Evolutionary conservation across 345 rosid genomes (phyloP), one percentile per base, ranked within the genome.

Genomic region (thale cress (Arabidopsis thaliana)): DNA sequence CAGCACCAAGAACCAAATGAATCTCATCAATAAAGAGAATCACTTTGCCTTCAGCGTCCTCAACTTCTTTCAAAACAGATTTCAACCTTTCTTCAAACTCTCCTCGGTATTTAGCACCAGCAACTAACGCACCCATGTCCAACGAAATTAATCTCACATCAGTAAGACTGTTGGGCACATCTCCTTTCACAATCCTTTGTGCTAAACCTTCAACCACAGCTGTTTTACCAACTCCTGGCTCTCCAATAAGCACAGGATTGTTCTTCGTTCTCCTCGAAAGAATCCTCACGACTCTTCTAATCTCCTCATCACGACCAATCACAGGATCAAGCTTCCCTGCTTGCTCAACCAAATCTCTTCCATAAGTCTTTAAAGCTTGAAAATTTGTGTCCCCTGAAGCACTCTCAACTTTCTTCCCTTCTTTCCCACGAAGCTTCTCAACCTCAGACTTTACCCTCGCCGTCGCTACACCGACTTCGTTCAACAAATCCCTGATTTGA

Each of bases 1-100:
- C 98, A 34, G 97, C 98, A n/a, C 96, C 97, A 3, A 94, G 93
- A 60, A 90, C 98, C n/a, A 94, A 85, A 59, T 94, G 97, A 53
- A 94, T 91, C 73, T 94, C 98, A 82, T 94, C 98, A 5, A 94
- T 94, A 40, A 94, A 94, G 58, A 94, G 82, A 41, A 94, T 94
- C 46, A 91, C 98, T 76, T 91, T 94, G 22, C 98, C 98, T 41
- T 90, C 87, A 36, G 97, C 96, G 9, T 94, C 98, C 50, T 94
- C 96, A 24, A 94, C 98, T 79, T 94, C 98, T 74, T 94, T 91
- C 82, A 94, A 51, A 1, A 94, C 98, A 10, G 95, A 67, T 74
- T 94, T 94, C 38, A 91, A 77, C 36, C 97, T 78, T 52, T 94
- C 96, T 72, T 94, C 96, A 45, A 94, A 94, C 64, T 91, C 96